Base-by-base conservation (phyloP, 345 rosid genomes). In the Pugionium cornutum region DNA sequence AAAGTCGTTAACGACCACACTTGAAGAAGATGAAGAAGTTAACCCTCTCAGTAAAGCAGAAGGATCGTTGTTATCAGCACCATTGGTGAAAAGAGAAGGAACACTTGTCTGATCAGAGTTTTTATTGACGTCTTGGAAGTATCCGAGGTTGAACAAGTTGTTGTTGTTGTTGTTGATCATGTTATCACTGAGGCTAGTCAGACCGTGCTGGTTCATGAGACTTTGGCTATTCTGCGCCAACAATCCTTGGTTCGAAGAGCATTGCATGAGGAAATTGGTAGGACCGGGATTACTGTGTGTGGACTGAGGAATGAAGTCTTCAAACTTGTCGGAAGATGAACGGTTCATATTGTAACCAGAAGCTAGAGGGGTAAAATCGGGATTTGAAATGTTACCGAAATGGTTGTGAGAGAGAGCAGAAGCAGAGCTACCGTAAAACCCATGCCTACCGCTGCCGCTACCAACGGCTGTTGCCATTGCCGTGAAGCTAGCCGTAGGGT, bases 31-130 rank as follows among this genome's bases (percentile, higher is more conserved):
- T 9, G 78, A 62, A 29, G 91, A 77, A 31, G 81, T 83, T 62
- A 87, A 69, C 32, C 82, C 88, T 42, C 95, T 78, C 7, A 87
- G 73, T 73, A 89, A 55, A 6, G 82, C 67, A 30, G 89, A 81
- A 43, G 74, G 62, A 63, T 56, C 76, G 57, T 64, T 77, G 75
- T 78, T 84, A 8, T 85, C 80, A 29, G 84, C 31, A 83, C 89
- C 83, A 84, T 80, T 53, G 79, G 88, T 68, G 86, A 83, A 43
- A 83, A 90, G 63, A 78, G 86, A 60, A 85, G 91, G 50, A 80
- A 88, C 77, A 82, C 83, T 87, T 0, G 71, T 43, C 18, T 18
- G 18, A 26, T 74, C 53, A 11, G 75, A 41, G 56, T 59, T 61
- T 53, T 80, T 57, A 4, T 70, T 40, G 63, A 54, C 69, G 49